These are phyloP conservation scores for Aspergillus amoenus DNA, from an alignment of 2,329 filamentous ascomycete species.

Conservation along the genomic window DNA sequence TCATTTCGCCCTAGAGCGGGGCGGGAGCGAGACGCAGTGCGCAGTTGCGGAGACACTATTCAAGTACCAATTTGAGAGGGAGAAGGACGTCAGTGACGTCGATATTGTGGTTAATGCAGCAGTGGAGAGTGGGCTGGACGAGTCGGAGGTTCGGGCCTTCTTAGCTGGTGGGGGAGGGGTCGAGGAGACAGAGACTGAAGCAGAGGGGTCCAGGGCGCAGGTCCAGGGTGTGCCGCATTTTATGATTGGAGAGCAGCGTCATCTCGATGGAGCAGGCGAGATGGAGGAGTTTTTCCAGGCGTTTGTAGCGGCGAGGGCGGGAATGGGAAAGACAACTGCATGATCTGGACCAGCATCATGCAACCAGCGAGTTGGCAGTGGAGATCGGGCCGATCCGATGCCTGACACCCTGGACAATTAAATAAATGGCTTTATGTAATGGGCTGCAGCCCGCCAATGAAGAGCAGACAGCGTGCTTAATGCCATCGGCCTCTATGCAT, in stretches of 20 bases:
- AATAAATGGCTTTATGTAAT: no score
- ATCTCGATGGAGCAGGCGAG: slow-evolving; percentile 17
- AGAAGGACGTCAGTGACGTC: slow-evolving; percentile 17
- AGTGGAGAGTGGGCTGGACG: slow-evolving; percentile 10
- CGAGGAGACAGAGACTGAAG: slow-evolving; percentile 12
- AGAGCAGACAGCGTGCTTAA: no score
- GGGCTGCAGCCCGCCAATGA: no score
- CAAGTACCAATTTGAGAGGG: slow-evolving; percentile 20
- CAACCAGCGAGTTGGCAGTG: no score
- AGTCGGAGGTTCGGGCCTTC: slow-evolving; percentile 9
- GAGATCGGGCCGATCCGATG: no score
- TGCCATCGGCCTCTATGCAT: not conserved
- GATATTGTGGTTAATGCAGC: slow-evolving; percentile 13
- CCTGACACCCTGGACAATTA: no score
- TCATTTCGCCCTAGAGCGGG: not conserved
- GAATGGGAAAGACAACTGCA: not conserved
- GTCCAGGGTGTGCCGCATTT: slow-evolving; percentile 20
- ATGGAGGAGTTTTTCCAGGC: slow-evolving; percentile 19
- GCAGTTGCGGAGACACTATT: slow-evolving; percentile 18
- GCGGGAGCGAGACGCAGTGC: not conserved
- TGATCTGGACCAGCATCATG: no score
- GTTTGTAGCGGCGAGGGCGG: slow-evolving; percentile 7
- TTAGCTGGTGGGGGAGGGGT: slow-evolving; percentile 12
- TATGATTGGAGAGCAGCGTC: slow-evolving; percentile 14
- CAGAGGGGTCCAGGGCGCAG: slow-evolving; percentile 7